Evolutionary conservation across 2,329 filamentous ascomycete species (phyloP), one percentile per base, ranked within the genome.

Genomic region (Hymenoscyphus albidus): DNA sequence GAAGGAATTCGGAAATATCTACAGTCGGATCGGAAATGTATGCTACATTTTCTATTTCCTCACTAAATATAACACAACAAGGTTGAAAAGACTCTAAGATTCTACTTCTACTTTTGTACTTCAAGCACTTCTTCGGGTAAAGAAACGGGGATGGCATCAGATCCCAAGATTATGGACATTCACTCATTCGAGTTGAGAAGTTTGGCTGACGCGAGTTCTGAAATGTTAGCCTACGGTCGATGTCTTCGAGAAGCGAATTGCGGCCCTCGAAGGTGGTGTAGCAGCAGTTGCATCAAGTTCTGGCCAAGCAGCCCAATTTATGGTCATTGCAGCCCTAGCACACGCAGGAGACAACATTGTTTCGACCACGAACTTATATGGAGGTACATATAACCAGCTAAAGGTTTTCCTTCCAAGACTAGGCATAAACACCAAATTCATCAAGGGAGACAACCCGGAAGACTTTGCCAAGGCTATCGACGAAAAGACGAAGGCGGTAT

Each of bases 321-420:
- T 97, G 82, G 83, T 92, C 63, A 88, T 97, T 73, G 83, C 87
- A 31, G 88, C 93, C 6, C 87, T 98, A n/a, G 92, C 92, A 4
- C 87, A 92, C 67, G 85, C 88, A 0, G 94, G 94, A 58, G 93
- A 97, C 82, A 97, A 97, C 81, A 96, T 97, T 71, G 85, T 97
- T 61, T 89, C 92, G 13, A 97, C 94, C 6, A 88, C 89, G 60
- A 96, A 96, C 79, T 82, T 97, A 64, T 97, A 97, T 79, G 93
- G 93, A 70, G 93, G 93, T 76, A 97, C 94, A 16, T 97, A 97
- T 82, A 97, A 98, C 80, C 94, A 97, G 81, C 87, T 97, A 80
- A 97, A 97, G 80, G 93, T 97, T 57, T 85, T 92, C 70, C 82
- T 97, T 63, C 90, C 92, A 6, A 87, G 93, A n/a, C 80, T 97